Conservation (phyloP, 495 filamentous ascomycete species). For the Astrothelium subdiscretum region DNA sequence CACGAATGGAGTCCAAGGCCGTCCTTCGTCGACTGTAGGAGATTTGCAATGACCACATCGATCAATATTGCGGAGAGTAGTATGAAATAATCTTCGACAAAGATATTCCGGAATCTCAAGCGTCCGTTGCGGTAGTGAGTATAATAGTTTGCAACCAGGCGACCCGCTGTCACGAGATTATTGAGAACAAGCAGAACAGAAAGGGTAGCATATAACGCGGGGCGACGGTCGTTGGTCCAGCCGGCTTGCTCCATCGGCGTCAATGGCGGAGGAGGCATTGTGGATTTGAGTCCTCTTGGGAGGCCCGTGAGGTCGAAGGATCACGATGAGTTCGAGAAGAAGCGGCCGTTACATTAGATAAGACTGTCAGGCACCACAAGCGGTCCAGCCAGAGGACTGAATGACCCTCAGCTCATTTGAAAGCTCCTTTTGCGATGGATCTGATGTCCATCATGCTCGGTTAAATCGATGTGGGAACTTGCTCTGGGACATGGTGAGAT, state of each 20-base stretch:
- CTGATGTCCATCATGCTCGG: too few species aligned
- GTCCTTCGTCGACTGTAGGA: neutral
- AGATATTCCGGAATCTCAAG: neutral
- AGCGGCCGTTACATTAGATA: too few species aligned
- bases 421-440: neutral
- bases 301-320: neutral
- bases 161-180: neutral
- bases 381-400: too few species aligned
- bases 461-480: too few species aligned
- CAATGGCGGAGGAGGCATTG: neutral
- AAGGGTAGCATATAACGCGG: neutral
- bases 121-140: neutral
- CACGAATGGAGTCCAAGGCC: constrained; percentile 25
- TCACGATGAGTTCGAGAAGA: neutral
- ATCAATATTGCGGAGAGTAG: neutral
- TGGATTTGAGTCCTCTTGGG: neutral
- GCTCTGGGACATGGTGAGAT: too few species aligned
- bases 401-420: too few species aligned
- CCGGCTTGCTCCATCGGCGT: neutral
- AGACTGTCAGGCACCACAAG: too few species aligned
- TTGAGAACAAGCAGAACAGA: neutral
- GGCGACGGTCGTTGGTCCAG: neutral
- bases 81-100: neutral
- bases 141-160: neutral
- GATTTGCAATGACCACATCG: neutral